Evolutionary conservation across 2,329 filamentous ascomycete species (phyloP).

Genomic region (Epichloe elymi): DNA sequence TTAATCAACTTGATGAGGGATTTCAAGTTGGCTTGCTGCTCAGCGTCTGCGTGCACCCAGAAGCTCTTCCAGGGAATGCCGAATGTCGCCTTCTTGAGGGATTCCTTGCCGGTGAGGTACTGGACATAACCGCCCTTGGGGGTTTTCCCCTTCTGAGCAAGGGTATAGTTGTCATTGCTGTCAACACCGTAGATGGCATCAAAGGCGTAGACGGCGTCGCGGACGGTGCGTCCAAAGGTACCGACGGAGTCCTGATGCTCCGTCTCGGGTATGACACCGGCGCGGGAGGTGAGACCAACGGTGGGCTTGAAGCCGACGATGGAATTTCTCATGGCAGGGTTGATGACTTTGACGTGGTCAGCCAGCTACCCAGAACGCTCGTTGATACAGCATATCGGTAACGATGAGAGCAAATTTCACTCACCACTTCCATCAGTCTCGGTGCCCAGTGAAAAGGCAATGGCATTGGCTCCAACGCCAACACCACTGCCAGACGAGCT

Average conservation of each 20-base stretch:
- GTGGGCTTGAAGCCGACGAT: conserved; percentile 67
- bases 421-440: conserved; percentile 57
- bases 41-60: conserved; percentile 47
- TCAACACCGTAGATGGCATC: conserved; percentile 58
- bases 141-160: conserved; percentile 39
- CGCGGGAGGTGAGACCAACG: conserved; percentile 55
- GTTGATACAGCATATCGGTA: neutral
- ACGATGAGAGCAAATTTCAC: conserved; percentile 6
- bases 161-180: conserved; percentile 50
- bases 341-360: conserved; percentile 38
- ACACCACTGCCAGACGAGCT: conserved; percentile 54
- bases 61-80: conserved; percentile 61
- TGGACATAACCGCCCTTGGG: conserved; percentile 43
- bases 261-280: conserved; percentile 51
- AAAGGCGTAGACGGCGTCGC: conserved; percentile 53
- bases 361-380: neutral
- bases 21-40: conserved; percentile 41
- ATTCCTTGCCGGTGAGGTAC: conserved; percentile 38
- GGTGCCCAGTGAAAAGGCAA: conserved; percentile 54
- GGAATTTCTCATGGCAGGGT: conserved; percentile 54
- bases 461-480: conserved; percentile 49
- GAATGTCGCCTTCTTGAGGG: conserved; percentile 49
- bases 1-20: conserved; percentile 36
- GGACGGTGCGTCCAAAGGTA: conserved; percentile 51
- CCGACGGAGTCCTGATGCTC: conserved; percentile 58